phyloP scores from a whole-genome alignment of 495 filamentous ascomycete genomes.

The Penicillium parvum region DNA sequence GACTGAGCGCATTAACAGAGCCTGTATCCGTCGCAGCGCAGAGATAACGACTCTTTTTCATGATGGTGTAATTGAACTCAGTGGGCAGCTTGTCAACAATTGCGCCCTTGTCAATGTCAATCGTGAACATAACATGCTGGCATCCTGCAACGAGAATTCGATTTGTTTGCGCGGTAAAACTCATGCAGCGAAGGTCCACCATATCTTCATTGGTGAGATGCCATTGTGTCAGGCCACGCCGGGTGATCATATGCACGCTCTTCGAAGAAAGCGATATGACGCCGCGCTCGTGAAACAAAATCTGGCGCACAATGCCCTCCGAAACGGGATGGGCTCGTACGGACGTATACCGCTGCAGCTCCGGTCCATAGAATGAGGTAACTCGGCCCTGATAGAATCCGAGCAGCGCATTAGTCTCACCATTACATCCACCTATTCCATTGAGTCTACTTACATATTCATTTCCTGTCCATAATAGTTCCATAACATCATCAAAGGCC shows the following conservation, averaged over 20 bases:
- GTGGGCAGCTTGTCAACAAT: conserved; percentile 71
- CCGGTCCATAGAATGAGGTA: conserved; percentile 75
- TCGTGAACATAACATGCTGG: conserved; percentile 80
- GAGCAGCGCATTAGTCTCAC: conserved; percentile 2
- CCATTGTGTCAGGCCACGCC: conserved; percentile 80
- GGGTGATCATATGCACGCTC: conserved; percentile 78
- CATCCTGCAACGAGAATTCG: conserved; percentile 84
- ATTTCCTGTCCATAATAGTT: conserved; percentile 89
- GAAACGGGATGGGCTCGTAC: conserved; percentile 62
- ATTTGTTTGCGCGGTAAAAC: conserved; percentile 79
- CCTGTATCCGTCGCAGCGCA: conserved; percentile 87
- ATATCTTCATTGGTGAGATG: conserved; percentile 75
- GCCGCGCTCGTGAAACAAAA: conserved; percentile 81
- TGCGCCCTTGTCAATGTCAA: conserved; percentile 82
- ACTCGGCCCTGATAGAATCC: conserved; percentile 63
- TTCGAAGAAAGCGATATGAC: conserved; percentile 72
- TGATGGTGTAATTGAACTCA: conserved; percentile 74
- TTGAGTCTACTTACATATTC: conserved; percentile 61
- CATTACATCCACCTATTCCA: not conserved
- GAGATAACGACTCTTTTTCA: conserved; percentile 85
- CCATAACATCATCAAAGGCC: conserved; percentile 81
- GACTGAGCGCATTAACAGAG: conserved; percentile 78
- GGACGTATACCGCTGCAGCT: conserved; percentile 75
- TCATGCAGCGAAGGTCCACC: conserved; percentile 85
- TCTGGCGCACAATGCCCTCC: conserved; percentile 71